phyloP scores from a whole-genome alignment of 805 yeast species.

The Candida andamanensis region DNA sequence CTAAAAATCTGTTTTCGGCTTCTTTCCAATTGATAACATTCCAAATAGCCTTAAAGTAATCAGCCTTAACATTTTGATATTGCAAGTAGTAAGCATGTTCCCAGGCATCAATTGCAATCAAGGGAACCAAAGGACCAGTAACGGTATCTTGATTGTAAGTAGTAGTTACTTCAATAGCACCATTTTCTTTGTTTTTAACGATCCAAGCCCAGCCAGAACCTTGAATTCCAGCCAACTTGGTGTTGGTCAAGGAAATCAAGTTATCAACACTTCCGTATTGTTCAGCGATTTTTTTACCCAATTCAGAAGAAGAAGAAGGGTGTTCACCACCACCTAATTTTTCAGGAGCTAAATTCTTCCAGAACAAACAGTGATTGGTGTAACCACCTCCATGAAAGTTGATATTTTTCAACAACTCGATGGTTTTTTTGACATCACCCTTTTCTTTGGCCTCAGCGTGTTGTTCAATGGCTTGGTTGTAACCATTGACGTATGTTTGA shows the following conservation, averaged over 20 bases:
- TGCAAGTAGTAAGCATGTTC: conserved; percentile 52
- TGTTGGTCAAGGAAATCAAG: conserved; percentile 37
- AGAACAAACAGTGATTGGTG: conserved; percentile 46
- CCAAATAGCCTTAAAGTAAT: conserved; percentile 48
- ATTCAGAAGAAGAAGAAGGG: conserved; percentile 40
- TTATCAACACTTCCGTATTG: conserved; percentile 44
- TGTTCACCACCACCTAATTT: conserved; percentile 54
- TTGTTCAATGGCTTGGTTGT: conserved; percentile 42
- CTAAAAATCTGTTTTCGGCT: conserved; percentile 41
- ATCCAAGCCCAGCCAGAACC: conserved; percentile 53
- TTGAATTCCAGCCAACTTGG: conserved; percentile 44
- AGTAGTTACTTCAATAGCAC: conserved; percentile 41
- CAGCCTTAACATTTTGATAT: conserved; percentile 47
- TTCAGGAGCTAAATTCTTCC: conserved; percentile 45
- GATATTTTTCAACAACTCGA: conserved; percentile 41
- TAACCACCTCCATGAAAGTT: conserved; percentile 51
- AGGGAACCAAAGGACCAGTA: conserved; percentile 37
- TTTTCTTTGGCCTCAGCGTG: conserved; percentile 15
- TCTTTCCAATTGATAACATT: conserved; percentile 47
- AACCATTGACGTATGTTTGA: conserved; percentile 45
- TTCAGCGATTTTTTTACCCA: conserved; percentile 31
- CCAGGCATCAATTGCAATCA: conserved; percentile 51
- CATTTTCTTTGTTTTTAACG: conserved; percentile 42
- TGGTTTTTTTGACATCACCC: conserved; percentile 28
- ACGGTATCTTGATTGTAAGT: conserved; percentile 48